Evolutionary conservation across 495 filamentous ascomycete genomes (phyloP), one percentile per base, ranked within the genome.

Genomic region (Lasiosphaeria miniovina): DNA sequence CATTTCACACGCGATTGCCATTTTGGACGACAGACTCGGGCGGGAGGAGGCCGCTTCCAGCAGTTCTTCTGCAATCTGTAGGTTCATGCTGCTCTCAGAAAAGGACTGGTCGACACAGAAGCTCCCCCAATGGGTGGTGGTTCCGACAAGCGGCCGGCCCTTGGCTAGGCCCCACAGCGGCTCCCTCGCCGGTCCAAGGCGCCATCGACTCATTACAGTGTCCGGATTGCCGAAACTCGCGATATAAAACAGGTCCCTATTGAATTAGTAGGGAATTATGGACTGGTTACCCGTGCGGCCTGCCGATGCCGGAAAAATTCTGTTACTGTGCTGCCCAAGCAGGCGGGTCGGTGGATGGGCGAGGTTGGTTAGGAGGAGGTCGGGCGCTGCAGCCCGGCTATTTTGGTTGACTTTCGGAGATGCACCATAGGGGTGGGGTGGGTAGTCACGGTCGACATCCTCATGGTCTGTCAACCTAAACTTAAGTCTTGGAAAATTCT

Each of bases 121-220:
- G 12, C 6, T 5, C 43, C 15, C 4, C 43, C 43, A 46, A 46
- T 46, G 43, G 43, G 43, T n/a, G 12, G 41, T 5, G 43, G 43
- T 46, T n/a, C 43, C 43, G 43, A 46, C 43, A 46, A 46, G 12
- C 43, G 43, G 43, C 43, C 43, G 43, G 43, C 43, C 43, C 43
- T 41, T 46, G 12, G 43, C 43, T 46, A 2, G 43, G 43, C 5
- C 43, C 43, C 43, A 46, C 43, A 46, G 43, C 43, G 43, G 43
- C 12, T 14, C 15, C 12, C 43, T n/a, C 15, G 12, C 5, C 43
- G 12, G 43, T 46, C 43, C 43, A 11, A 41, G 38, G 12, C 12
- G 43, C 43, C 6, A 0, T 11, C 4, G 43, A 46, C 12, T 11
- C 5, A 46, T 5, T n/a, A 46, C 43, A 46, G 43, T 46, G 43